Conservation (phyloP, 805 yeast species). For the Lipomyces lipofer region DNA sequence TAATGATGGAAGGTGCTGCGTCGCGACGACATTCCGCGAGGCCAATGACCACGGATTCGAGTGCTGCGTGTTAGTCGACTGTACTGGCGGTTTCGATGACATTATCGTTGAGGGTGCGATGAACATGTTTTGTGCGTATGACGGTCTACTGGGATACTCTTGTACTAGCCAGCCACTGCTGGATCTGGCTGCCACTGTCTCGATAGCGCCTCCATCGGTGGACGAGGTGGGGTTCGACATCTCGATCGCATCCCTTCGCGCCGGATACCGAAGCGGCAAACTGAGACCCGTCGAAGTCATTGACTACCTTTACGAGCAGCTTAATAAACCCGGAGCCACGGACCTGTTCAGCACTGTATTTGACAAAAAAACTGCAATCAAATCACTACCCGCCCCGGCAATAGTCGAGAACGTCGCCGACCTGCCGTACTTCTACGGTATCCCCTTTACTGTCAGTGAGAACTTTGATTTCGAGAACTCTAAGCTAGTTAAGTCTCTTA, state of each 20-base stretch:
- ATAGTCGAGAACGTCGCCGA: conserved; percentile 18
- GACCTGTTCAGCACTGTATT: conserved; percentile 10
- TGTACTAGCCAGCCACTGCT: conserved; percentile 28
- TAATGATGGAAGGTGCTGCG: conserved; percentile 36
- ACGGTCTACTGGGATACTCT: conserved; percentile 35
- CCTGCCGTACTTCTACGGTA: conserved; percentile 28
- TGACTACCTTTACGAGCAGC: conserved; percentile 14
- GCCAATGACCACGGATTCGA: conserved; percentile 42
- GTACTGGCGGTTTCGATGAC: conserved; percentile 35
- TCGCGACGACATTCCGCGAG: conserved; percentile 40
- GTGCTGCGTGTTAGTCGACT: conserved; percentile 35
- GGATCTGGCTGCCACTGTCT: conserved; percentile 26
- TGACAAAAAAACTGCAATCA: conserved; percentile 20
- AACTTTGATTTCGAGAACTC: conserved; percentile 16
- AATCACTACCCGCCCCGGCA: conserved; percentile 17
- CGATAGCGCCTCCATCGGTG: conserved; percentile 1
- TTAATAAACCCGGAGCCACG: conserved; percentile 5
- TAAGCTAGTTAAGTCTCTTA: conserved; percentile 14
- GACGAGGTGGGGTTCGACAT: conserved; percentile 7
- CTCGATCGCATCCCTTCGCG: conserved; percentile 16
- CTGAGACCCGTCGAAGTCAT: conserved; percentile 16
- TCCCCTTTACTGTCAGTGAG: conserved; percentile 27
- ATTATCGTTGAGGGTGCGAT: conserved; percentile 29
- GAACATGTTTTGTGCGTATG: conserved; percentile 33
- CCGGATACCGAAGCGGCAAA: conserved; percentile 19